Evolutionary conservation across 2,329 filamentous ascomycete species (phyloP).

Genomic region (Macroventuria anomochaeta): DNA sequence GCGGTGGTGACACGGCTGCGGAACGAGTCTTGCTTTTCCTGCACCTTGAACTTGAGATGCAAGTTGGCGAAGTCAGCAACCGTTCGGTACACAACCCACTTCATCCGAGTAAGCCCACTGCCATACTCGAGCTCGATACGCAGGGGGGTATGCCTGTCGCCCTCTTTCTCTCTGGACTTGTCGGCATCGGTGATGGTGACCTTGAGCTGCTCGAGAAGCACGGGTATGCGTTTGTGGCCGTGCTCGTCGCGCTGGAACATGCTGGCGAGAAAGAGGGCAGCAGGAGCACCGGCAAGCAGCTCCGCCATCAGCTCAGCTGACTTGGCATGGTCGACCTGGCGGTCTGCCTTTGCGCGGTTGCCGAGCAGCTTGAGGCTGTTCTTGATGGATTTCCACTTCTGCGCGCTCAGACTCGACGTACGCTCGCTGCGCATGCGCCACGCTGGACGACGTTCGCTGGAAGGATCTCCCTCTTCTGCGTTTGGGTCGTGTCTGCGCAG

Average conservation of each 20-base stretch:
- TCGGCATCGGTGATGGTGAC: constrained; percentile 82
- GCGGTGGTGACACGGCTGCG: constrained; percentile 61
- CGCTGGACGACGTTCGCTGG: constrained; percentile 50
- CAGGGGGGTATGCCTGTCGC: constrained; percentile 80
- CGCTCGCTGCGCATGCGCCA: constrained; percentile 55
- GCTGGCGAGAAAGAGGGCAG: constrained; percentile 90
- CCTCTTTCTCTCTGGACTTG: constrained; percentile 45
- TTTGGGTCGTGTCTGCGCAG: constrained; percentile 45
- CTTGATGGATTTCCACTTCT: constrained; percentile 93
- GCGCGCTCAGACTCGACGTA: constrained; percentile 62
- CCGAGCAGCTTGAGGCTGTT: constrained; percentile 80
- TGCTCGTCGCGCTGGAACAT: constrained; percentile 99
- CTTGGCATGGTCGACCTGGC: constrained; percentile 88
- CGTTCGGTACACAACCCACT: constrained; percentile 89
- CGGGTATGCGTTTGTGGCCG: constrained; percentile 91
- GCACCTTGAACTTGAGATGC: constrained; percentile 90
- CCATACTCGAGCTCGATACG: constrained; percentile 95
- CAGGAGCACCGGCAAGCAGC: constrained; percentile 87
- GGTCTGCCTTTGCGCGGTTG: constrained; percentile 81
- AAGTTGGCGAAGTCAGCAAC: constrained; percentile 90
- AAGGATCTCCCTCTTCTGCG: constrained; percentile 35
- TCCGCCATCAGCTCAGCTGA: constrained; percentile 97
- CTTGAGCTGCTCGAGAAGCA: constrained; percentile 93
- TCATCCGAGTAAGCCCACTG: constrained; percentile 93
- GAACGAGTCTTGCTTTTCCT: constrained; percentile 82